Percentiles rank a stretch among this genome's conserved stretches.
These are phyloP conservation scores for Parascedosporium putredinis DNA, from an alignment of 2,329 filamentous ascomycete species.

Conservation along the genomic window DNA sequence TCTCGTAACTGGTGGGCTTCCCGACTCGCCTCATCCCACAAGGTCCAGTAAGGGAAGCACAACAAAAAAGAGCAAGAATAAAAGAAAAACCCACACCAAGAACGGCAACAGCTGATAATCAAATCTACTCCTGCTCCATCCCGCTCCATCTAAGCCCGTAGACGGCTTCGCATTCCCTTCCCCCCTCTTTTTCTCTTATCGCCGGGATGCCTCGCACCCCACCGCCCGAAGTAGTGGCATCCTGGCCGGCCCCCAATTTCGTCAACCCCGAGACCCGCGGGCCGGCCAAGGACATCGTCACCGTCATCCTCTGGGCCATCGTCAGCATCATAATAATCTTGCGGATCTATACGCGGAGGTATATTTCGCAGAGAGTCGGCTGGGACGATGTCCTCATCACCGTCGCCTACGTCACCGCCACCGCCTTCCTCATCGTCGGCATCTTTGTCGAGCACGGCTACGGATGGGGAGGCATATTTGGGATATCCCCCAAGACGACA, in stretches of 20 bases:
- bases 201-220: conserved; percentile 7
- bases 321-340: conserved; percentile 21
- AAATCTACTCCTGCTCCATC: too few relatives aligned
- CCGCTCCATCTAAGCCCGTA: too few relatives aligned
- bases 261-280: conserved; percentile 21
- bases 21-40: too few relatives aligned
- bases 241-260: conserved; percentile 23
- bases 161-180: too few relatives aligned
- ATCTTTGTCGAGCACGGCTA: conserved; percentile 17
- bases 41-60: too few relatives aligned
- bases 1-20: too few relatives aligned
- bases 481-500: conserved; percentile 18
- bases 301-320: conserved; percentile 17
- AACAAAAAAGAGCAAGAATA: too few relatives aligned
- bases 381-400: conserved; percentile 26
- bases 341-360: conserved; percentile 24
- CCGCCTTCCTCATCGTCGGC: conserved; percentile 20
- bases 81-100: too few relatives aligned
- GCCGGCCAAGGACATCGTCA: conserved; percentile 17
- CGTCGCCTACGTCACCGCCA: conserved; percentile 25
- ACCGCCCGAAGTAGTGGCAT: conserved; percentile 14
- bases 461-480: conserved; percentile 23
- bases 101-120: too few relatives aligned
- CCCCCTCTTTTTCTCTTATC: too few relatives aligned
- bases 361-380: conserved; percentile 23